These are phyloP conservation scores for Xylaria sp. DNA, from an alignment of 2,329 filamentous ascomycete genomes.

Conservation along the genomic window DNA sequence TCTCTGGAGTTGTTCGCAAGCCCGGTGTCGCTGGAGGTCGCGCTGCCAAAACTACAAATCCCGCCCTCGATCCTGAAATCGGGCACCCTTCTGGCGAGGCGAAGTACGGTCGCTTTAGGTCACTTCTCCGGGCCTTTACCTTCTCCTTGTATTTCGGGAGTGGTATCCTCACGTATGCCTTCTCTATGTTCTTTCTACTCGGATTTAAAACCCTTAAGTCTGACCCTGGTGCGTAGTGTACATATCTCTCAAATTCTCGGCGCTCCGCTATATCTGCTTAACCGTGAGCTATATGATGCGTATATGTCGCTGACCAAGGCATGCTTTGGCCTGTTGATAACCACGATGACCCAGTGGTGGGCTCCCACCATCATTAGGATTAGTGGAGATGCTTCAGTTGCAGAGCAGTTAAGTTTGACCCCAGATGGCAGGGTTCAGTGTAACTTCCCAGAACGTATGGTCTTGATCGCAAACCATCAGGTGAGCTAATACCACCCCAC, in stretches of 20 bases:
- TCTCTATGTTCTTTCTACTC: background rate
- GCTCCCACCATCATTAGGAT: conserved; percentile 84
- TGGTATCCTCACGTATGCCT: conserved; percentile 60
- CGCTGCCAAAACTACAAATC: conserved; percentile 35
- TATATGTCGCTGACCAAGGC: conserved; percentile 91
- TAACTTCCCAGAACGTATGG: conserved; percentile 80
- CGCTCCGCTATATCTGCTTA: conserved; percentile 77
- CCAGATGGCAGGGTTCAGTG: conserved; percentile 79
- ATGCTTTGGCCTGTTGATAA: conserved; percentile 80
- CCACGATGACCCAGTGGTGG: conserved; percentile 86
- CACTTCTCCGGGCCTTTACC: conserved; percentile 62
- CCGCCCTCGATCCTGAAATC: conserved; percentile 38
- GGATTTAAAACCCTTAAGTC: conserved; percentile 37
- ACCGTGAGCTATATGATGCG: conserved; percentile 81
- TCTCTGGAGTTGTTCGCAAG: conserved; percentile 44
- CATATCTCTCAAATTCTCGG: conserved; percentile 80
- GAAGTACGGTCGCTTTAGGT: conserved; percentile 61
- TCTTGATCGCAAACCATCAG: conserved; percentile 90
- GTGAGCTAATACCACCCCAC: conserved; percentile 50
- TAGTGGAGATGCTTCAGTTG: conserved; percentile 83
- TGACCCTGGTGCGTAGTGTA: conserved; percentile 58
- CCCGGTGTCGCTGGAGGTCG: conserved; percentile 48
- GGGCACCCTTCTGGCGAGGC: conserved; percentile 65
- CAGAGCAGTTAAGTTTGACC: conserved; percentile 76
- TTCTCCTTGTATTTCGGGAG: conserved; percentile 63